Evolutionary conservation across 2,329 filamentous ascomycete species (phyloP), one percentile per base, ranked within the genome.

Genomic region (Dothiorella sarmentorum): DNA sequence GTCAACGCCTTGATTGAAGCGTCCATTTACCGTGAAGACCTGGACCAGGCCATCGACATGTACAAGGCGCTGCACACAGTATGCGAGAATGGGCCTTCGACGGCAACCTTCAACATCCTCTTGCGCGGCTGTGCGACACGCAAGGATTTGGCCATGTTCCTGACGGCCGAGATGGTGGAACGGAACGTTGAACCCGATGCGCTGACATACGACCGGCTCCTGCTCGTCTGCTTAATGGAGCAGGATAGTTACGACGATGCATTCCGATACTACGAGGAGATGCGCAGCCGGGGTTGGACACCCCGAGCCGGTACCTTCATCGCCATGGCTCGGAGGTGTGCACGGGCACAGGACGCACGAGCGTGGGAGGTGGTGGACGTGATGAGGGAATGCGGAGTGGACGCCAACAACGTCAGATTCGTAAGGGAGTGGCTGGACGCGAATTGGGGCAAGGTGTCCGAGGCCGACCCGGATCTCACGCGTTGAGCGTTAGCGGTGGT

Each of bases 201-300:
- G n/a, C 63, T 80, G 17, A 88, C 85, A 0, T 88, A 88, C 63
- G 85, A 88, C 63, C 76, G 80, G 4, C 72, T 88, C 10, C 80
- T 88, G 15, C 68, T 84, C 11, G 76, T 84, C 42, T 88, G 84
- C 65, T 63, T 83, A 5, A 33, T 26, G 15, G 56, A 59, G 18
- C 38, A 27, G 18, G 37, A 59, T 4, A 69, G 74, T 7, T 62
- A 77, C 43, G 75, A 78, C 24, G 78, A 80, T 59, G 76, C 77
- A 60, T 73, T 82, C 57, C 63, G 69, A 7, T 82, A 82, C 63
- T 73, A 80, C 6, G 72, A 77, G 38, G 80, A 82, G 67, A 82
- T 82, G 80, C 65, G 69, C 18, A 60, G 43, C 29, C 38, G 65
- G n/a, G 66, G 67, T 0, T 67, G 61, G 43, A 45, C 29, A 51